phyloP scores from a whole-genome alignment of 2,329 filamentous ascomycete genomes.

The Penicillium sp. region DNA sequence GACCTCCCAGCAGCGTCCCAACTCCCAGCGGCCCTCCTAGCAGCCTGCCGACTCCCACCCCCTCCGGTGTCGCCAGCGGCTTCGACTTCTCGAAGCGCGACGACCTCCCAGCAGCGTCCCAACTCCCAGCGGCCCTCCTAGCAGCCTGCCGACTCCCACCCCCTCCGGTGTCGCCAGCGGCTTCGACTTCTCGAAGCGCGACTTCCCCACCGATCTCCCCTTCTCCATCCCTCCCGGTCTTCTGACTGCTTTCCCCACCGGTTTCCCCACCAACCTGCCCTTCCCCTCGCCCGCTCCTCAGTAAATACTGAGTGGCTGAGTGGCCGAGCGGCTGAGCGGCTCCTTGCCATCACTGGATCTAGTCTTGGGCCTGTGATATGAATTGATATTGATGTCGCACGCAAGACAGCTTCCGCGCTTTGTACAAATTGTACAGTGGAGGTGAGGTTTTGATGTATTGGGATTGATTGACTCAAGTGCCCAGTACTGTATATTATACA shows the following conservation, averaged over 20 bases:
- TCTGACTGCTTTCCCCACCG: neutral
- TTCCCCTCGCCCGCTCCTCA: neutral
- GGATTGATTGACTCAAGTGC: conserved; percentile 1
- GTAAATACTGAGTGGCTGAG: conserved; percentile 1
- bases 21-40: neutral
- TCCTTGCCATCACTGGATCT: neutral
- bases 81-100: conserved; percentile 8
- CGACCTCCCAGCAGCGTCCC: neutral
- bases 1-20: no score
- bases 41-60: neutral
- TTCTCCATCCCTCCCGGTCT: neutral
- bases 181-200: conserved; percentile 6
- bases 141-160: neutral
- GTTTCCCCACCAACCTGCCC: neutral
- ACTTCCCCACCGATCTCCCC: conserved; percentile 4
- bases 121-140: neutral
- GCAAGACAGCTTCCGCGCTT: neutral
- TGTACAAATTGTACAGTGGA: neutral
- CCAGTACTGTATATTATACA: conserved; percentile 1
- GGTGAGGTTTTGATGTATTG: neutral
- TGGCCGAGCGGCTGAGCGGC: neutral
- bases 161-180: neutral
- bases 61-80: neutral
- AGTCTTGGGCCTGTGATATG: neutral
- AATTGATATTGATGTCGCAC: neutral